phyloP scores from a whole-genome alignment of 2,329 filamentous ascomycete genomes.

The Bertia moriformis region DNA sequence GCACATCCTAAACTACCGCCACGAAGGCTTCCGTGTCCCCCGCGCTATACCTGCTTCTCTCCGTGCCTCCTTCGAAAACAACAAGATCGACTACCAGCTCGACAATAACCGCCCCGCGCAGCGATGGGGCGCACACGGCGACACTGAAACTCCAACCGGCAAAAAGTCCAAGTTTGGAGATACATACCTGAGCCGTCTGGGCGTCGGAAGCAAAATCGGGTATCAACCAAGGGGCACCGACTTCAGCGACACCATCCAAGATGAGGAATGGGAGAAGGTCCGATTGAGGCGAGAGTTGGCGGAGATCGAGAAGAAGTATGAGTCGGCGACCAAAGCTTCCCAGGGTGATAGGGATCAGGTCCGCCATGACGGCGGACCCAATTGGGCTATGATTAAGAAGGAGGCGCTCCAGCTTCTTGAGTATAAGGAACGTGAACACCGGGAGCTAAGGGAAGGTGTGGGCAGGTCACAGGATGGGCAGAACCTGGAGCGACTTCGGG shows the following conservation, averaged over 20 bases:
- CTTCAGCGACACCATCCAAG: constrained; percentile 76
- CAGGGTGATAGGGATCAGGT: constrained; percentile 49
- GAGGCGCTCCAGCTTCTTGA: constrained; percentile 88
- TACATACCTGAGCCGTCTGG: constrained; percentile 93
- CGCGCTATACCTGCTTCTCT: constrained; percentile 83
- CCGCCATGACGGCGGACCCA: constrained; percentile 61
- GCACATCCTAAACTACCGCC: constrained; percentile 89
- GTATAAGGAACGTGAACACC: constrained; percentile 68
- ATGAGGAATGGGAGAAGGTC: constrained; percentile 87
- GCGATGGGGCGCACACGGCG: constrained; percentile 39
- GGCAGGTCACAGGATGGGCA: constrained; percentile 57
- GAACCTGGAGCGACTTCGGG: constrained; percentile 60
- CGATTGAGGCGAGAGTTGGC: constrained; percentile 91
- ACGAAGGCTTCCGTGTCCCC: constrained; percentile 89
- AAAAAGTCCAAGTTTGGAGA: constrained; percentile 75
- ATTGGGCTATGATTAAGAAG: constrained; percentile 84
- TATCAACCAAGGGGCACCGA: constrained; percentile 67
- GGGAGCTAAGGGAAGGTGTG: constrained; percentile 52
- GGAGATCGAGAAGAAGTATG: constrained; percentile 73
- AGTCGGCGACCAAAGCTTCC: constrained; percentile 70
- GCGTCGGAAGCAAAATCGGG: constrained; percentile 78
- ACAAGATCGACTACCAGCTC: constrained; percentile 90
- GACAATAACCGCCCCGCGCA: constrained; percentile 54
- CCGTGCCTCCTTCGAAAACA: constrained; percentile 80
- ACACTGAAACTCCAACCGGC: constrained; percentile 68